Percentiles rank a stretch among this genome's conserved stretches.
phyloP scores from a whole-genome alignment of 805 yeast species.

The Zygosaccharomyces lentus region DNA sequence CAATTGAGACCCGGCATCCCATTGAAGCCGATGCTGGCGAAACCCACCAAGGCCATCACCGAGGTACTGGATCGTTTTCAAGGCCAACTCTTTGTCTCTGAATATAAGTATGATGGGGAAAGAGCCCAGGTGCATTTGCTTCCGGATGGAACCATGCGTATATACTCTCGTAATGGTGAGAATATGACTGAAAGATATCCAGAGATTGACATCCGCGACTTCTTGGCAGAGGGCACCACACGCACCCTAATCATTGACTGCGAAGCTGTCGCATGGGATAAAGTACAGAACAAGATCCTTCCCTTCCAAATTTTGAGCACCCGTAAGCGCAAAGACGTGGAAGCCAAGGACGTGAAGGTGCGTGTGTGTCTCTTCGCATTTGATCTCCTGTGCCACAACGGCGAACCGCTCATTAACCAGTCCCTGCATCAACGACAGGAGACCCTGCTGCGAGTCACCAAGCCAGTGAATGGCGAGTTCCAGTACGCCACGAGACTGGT shows the following conservation, averaged over 20 bases:
- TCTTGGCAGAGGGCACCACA: slow-evolving; percentile 40
- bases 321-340: slow-evolving; percentile 89
- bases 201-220: slow-evolving; percentile 70
- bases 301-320: slow-evolving; percentile 94
- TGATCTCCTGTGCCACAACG: slow-evolving; percentile 75
- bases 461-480: slow-evolving; percentile 68
- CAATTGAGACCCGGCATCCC: slow-evolving; percentile 89
- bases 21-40: slow-evolving; percentile 95
- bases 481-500: slow-evolving; percentile 73
- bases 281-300: slow-evolving; percentile 66
- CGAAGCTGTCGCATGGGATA: slow-evolving; percentile 98
- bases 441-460: slow-evolving; percentile 52
- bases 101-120: slow-evolving; percentile 96
- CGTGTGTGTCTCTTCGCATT: slow-evolving; percentile 90
- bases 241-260: slow-evolving; percentile 78
- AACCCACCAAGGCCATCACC: slow-evolving; percentile 90
- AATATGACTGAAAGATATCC: slow-evolving; percentile 97
- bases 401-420: slow-evolving; percentile 60
- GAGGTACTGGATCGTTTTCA: slow-evolving; percentile 88
- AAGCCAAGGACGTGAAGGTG: slow-evolving; percentile 80
- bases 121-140: slow-evolving; percentile 89
- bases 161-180: slow-evolving; percentile 92
- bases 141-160: slow-evolving; percentile 58
- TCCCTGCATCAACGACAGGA: slow-evolving; percentile 69
- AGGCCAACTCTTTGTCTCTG: slow-evolving; percentile 84